Base-by-base conservation (phyloP, 768 basidiomycete species). In the Psilocybe subaeruginosa region DNA sequence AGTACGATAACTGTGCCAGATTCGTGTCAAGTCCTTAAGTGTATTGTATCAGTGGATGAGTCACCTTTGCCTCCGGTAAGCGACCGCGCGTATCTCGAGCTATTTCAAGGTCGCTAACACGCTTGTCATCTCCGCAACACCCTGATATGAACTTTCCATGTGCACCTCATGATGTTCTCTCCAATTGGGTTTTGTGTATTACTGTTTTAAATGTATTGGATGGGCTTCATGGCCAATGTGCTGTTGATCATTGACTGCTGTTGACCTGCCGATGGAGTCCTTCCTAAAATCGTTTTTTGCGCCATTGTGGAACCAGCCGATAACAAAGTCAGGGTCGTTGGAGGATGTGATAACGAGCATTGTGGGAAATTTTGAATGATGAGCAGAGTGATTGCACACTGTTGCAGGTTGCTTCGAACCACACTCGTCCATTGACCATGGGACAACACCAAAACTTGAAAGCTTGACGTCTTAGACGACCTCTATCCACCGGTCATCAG, bases 21-120 rank as follows among this genome's bases (percentile, higher is more conserved):
- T 43, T 27, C 27, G 29, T 53, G 33, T 53, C 30, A 53, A 31
- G 16, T 11, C 14, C 41, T 17, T 53, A 33, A 35, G 51, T 17
- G 16, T 8, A 35, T 9, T 11, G 29, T 53, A 35, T 53, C 30
- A 53, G n/a, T 33, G 51, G 35, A 53, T 53, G 51, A 53, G 51
- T 53, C 51, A 53, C 12, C 51, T 53, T 35, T 35, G 33, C 51
- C 51, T 53, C 51, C 51, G 51, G 16, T 43, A 12, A 43, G 41
- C 41, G 4, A 17, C 51, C 51, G 3, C 51, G 51, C 51, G 51
- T 53, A 53, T 53, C 31, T n/a, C 3, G 50, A 51, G 16, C 16
- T 51, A 30, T 29, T 53, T 53, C 41, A n/a, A 43, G 41, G 41
- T 43, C 11, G 41, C n/a, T 43, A 43, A 43, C 41, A 43, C 41